Conservation (phyloP, 305 asterid species). For the Fraxinus velutina region DNA sequence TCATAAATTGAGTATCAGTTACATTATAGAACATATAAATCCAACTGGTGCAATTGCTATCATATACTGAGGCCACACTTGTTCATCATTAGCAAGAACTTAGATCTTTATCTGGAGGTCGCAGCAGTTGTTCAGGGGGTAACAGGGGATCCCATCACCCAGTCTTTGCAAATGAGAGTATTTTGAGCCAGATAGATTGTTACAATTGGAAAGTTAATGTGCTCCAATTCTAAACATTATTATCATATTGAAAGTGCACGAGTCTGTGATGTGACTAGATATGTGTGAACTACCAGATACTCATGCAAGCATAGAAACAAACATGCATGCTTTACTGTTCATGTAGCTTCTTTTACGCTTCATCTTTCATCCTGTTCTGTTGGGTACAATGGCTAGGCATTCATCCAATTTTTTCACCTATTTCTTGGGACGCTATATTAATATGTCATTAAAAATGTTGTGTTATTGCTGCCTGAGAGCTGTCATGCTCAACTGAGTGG, state of each 20-base stretch:
- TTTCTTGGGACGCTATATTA: neutral
- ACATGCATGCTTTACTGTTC: neutral
- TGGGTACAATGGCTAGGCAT: neutral
- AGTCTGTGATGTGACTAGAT: neutral
- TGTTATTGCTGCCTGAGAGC: neutral
- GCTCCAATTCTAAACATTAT: neutral
- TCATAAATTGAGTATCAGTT: too few relatives aligned
- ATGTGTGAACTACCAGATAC: conserved; percentile 1
- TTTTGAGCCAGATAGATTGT: neutral
- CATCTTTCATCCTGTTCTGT: conserved; percentile 1
- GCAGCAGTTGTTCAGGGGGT: too few relatives aligned
- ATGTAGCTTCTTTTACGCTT: neutral
- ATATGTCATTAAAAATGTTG: neutral
- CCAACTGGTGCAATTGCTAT: too few relatives aligned
- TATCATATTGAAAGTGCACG: neutral
- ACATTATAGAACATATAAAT: too few relatives aligned
- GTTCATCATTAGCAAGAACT: too few relatives aligned
- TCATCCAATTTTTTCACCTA: neutral
- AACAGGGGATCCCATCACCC: too few relatives aligned
- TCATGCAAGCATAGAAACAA: neutral
- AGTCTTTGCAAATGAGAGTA: neutral
- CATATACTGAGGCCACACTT: too few relatives aligned
- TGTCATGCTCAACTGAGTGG: neutral
- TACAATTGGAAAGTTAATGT: neutral
- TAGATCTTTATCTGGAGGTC: too few relatives aligned